Percentiles rank a stretch among this genome's conserved stretches.
These are phyloP conservation scores for Corynascus novoguineensis DNA, from an alignment of 495 filamentous ascomycete species.

Conservation along the genomic window DNA sequence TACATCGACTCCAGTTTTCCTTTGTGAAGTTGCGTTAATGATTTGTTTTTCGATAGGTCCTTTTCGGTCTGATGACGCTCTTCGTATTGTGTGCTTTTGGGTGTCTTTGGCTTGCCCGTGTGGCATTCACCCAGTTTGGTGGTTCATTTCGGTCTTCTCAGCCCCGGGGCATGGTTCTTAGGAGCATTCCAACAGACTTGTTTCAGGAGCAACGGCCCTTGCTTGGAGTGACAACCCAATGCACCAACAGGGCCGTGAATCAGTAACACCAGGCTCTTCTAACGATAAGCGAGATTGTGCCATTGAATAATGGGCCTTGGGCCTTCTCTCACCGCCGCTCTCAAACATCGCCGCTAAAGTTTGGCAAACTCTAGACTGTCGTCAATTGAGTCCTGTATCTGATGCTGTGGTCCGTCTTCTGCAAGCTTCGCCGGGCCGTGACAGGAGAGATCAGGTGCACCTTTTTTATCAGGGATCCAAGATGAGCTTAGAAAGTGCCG, in stretches of 20 bases:
- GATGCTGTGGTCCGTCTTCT: too few relatives aligned
- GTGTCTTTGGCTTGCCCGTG: too few relatives aligned
- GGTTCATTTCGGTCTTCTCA: not conserved
- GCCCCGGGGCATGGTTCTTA: not conserved
- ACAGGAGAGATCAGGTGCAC: too few relatives aligned
- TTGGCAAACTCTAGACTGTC: too few relatives aligned
- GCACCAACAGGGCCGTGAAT: not conserved
- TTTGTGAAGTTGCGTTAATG: slow-evolving; percentile 10
- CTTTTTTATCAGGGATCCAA: too few relatives aligned
- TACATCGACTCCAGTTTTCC: not conserved
- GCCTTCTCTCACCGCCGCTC: too few relatives aligned
- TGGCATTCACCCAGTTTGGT: not conserved
- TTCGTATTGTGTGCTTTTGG: not conserved
- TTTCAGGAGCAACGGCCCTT: not conserved
- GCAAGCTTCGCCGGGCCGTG: too few relatives aligned
- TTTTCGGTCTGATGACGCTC: not conserved
- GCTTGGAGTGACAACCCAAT: not conserved
- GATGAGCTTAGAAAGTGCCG: too few relatives aligned
- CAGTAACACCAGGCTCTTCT: too few relatives aligned
- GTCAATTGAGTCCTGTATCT: too few relatives aligned
- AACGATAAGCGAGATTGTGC: not conserved
- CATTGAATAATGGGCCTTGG: too few relatives aligned
- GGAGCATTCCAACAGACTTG: not conserved
- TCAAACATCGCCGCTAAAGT: too few relatives aligned
- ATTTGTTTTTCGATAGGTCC: not conserved